Conservation (phyloP, 192 early-diverging fungal species). For the Mortierella alpina region DNA sequence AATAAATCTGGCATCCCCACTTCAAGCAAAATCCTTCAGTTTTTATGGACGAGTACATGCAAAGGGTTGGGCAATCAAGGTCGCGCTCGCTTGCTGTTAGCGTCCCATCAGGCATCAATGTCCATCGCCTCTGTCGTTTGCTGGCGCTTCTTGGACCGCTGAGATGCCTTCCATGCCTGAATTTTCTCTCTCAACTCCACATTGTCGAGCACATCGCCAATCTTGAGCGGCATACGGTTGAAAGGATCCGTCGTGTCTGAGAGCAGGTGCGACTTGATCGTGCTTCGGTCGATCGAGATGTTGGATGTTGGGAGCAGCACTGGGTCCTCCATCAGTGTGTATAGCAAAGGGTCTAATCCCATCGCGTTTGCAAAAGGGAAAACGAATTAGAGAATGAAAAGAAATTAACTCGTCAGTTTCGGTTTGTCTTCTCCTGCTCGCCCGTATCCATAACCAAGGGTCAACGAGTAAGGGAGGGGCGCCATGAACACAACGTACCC, state of each 20-base stretch:
- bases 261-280: constrained; percentile 89
- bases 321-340: constrained; percentile 92
- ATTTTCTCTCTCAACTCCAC: constrained; percentile 32
- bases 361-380: background rate
- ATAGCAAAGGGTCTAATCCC: constrained; percentile 80
- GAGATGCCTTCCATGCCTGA: constrained; percentile 29
- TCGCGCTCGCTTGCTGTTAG: too few relatives aligned
- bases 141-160: constrained; percentile 26
- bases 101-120: background rate
- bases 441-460: background rate
- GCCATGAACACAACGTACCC: constrained; percentile 57
- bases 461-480: background rate
- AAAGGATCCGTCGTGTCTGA: constrained; percentile 93
- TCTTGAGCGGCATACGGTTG: constrained; percentile 88
- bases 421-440: background rate
- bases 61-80: too few relatives aligned
- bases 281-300: constrained; percentile 85
- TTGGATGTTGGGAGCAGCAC: constrained; percentile 89
- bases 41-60: background rate
- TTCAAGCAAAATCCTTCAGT: background rate
- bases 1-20: background rate
- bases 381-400: background rate
- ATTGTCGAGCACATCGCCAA: constrained; percentile 87
- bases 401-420: background rate
- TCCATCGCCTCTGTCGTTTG: constrained; percentile 9